A percentile compares a stretch with the other conserved stretches of the same genome.
phyloP scores from a whole-genome alignment of 306 rosid species.

The Chamaecrista fasciculata region DNA sequence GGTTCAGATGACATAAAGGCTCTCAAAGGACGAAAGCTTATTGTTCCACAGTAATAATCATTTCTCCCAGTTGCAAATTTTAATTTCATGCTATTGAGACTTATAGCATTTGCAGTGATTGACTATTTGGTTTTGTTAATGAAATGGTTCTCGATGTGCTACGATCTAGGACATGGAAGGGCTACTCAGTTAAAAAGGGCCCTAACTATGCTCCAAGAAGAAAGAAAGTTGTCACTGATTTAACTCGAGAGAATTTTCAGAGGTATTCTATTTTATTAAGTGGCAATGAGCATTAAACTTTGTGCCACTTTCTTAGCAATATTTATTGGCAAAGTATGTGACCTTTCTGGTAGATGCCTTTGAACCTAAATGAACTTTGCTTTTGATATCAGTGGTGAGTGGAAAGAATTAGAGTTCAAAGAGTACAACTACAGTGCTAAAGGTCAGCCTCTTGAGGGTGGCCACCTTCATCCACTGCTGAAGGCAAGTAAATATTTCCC shows the following conservation, averaged over 20 bases:
- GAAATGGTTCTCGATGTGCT: slow-evolving; percentile 1
- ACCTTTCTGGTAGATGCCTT: slow-evolving; percentile 19
- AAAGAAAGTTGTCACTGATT: slow-evolving; percentile 70
- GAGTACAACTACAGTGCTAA: slow-evolving; percentile 79
- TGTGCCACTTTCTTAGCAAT: neutral
- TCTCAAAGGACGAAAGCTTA: slow-evolving; percentile 74
- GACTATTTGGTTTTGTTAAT: slow-evolving; percentile 7
- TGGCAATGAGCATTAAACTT: neutral
- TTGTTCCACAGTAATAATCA: slow-evolving; percentile 59
- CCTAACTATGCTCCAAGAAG: slow-evolving; percentile 80
- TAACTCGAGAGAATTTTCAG: slow-evolving; percentile 77
- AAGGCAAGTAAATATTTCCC: slow-evolving; percentile 57
- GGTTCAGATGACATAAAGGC: slow-evolving; percentile 64
- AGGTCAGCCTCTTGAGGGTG: slow-evolving; percentile 85
- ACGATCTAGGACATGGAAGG: slow-evolving; percentile 66
- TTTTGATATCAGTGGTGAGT: slow-evolving; percentile 60
- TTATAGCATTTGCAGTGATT: slow-evolving; percentile 7
- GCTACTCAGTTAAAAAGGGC: slow-evolving; percentile 67
- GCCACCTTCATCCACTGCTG: slow-evolving; percentile 88
- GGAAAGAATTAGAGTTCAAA: slow-evolving; percentile 83
- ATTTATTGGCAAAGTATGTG: neutral
- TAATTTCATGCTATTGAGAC: neutral
- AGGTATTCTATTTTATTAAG: slow-evolving; percentile 42
- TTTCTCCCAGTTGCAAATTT: neutral
- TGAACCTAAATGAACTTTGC: slow-evolving; percentile 19